Base-by-base conservation (phyloP, 2,329 filamentous ascomycete species). In the Neofusicoccum umdonicola region DNA sequence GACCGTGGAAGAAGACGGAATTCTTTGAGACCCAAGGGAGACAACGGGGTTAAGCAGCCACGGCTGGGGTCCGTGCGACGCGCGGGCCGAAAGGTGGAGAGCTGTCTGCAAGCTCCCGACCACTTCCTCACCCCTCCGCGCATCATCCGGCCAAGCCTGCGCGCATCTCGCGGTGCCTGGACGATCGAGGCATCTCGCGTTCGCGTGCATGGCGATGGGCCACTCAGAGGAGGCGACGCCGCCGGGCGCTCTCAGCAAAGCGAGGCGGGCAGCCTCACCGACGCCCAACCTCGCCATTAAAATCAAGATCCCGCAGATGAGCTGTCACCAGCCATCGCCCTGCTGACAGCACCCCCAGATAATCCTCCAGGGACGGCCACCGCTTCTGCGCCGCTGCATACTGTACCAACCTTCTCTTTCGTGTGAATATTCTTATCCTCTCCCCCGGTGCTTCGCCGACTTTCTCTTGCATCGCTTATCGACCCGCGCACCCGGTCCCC, bases 231-330 rank as follows among this genome's bases (percentile, higher is more conserved):
- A n/a, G 41, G 42, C 8, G 22, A 35, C n/a, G 50, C 50, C 34
- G 17, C 50, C 31, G 50, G 50, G 1, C 3, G 56, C 17, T 42
- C 27, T 22, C 27, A 22, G 54, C 13, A 60, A 39, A 60, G 31
- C 56, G 42, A 60, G 56, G 56, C 42, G 11, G 42, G 2, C 56
- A 39, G 56, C 56, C 56, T 60, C 56, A 34, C 41, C 41, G 31
- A 37, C 42, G 56, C 41, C 56, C 56, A 60, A 47, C 56, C 56
- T 48, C 56, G 56, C 31, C 56, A 60, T 47, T 60, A 60, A 60
- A 60, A 60, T 60, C 56, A 47, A 13, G 56, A 48, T 37, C 27
- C 37, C 27, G 27, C 27, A 31, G 27, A 47, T 60, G 56, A 39
- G 56, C 56, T 60, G 56, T 60, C 56, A 19, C 56, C 56, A 60